phyloP scores from a whole-genome alignment of 202 grass and related monocot genomes.

The Bolboschoenoplectus hybrid region DNA sequence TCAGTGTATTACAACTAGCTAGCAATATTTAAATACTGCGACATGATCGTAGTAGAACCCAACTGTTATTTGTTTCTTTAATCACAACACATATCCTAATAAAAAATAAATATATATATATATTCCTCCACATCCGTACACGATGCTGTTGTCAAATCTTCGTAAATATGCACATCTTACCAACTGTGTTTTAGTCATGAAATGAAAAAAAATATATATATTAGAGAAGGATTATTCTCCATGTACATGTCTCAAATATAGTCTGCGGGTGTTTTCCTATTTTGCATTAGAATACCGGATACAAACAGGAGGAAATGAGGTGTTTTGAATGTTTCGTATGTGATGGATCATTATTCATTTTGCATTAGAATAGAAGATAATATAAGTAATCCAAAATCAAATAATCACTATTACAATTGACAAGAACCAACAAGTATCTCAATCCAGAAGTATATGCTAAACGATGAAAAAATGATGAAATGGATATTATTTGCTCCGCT shows the following conservation, averaged over 20 bases:
- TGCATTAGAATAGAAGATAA: not conserved
- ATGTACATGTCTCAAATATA: not conserved
- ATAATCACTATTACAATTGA: not conserved
- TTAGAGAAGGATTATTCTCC: not conserved
- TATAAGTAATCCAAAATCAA: not conserved
- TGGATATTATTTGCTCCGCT: not conserved
- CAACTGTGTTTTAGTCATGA: not conserved
- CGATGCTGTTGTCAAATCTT: not conserved
- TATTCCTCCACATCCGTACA: not conserved
- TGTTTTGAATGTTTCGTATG: not conserved
- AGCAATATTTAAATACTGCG: constrained; percentile 1
- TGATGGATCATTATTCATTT: not conserved
- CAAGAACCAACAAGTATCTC: not conserved
- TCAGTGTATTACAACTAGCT: not conserved
- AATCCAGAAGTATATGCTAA: not conserved
- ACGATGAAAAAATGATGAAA: not conserved
- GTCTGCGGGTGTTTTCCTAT: not conserved
- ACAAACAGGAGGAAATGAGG: not conserved
- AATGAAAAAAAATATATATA: not conserved
- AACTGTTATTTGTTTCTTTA: not conserved
- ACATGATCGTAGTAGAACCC: not conserved
- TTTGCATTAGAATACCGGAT: not conserved
- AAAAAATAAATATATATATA: not conserved
- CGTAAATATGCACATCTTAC: not conserved
- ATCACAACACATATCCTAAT: not conserved